Conservation (phyloP, 2,329 filamentous ascomycete species). For the Verticillium klebahnii region DNA sequence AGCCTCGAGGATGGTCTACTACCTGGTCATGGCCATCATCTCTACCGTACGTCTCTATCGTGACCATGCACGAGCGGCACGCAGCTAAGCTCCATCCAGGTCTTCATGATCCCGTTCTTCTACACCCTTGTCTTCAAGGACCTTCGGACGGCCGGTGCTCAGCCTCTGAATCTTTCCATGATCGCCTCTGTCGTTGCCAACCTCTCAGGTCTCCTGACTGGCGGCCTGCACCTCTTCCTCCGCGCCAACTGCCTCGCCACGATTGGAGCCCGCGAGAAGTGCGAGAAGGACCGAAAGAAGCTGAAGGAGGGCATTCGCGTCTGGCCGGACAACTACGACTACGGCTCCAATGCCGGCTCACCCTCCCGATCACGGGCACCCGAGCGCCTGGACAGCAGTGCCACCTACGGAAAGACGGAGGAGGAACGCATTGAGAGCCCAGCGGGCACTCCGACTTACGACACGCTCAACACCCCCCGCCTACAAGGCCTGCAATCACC, state of each 20-base stretch:
- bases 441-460: conserved; percentile 14
- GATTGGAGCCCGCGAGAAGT: conserved; percentile 43
- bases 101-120: conserved; percentile 61
- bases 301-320: conserved; percentile 40
- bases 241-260: conserved; percentile 57
- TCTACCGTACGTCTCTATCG: conserved; percentile 45
- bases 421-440: conserved; percentile 19
- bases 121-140: conserved; percentile 46
- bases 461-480: conserved; percentile 17
- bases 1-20: conserved; percentile 68
- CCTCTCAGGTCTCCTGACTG: conserved; percentile 60
- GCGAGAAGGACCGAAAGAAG: conserved; percentile 41
- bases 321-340: conserved; percentile 25
- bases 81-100: conserved; percentile 33
- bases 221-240: conserved; percentile 62
- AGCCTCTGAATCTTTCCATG: conserved; percentile 50
- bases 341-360: conserved; percentile 28
- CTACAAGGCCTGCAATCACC: conserved; percentile 11
- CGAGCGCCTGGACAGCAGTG: conserved; percentile 25
- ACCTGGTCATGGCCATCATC: conserved; percentile 51
- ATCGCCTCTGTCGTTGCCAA: conserved; percentile 63
- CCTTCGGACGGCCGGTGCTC: conserved; percentile 26
- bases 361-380: conserved; percentile 22
- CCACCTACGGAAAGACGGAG: not conserved
- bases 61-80: not conserved